phyloP scores from a whole-genome alignment of 1,284 basidiomycete species.

The Polyporus tsugae region DNA sequence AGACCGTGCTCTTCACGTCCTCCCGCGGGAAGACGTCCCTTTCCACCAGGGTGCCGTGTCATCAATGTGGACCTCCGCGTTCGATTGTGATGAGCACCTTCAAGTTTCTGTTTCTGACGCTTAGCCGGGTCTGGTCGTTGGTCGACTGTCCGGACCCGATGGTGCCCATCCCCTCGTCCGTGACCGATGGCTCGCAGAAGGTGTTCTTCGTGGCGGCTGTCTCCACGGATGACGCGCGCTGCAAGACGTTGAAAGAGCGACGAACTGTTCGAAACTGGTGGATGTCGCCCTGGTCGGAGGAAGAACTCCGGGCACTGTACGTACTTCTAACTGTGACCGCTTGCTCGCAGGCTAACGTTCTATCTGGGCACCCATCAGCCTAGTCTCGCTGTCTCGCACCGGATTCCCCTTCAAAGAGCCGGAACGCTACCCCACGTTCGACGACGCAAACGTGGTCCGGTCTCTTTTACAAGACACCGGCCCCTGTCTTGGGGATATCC shows the following conservation, averaged over 20 bases:
- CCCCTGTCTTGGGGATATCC: background rate
- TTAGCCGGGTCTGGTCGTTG: background rate
- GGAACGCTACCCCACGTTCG: background rate
- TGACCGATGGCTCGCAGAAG: background rate
- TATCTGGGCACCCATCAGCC: background rate
- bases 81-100: background rate
- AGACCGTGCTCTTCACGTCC: background rate
- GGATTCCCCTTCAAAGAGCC: background rate
- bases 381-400: background rate
- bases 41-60: background rate
- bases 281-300: background rate
- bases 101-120: background rate
- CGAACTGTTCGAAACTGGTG: background rate
- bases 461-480: background rate
- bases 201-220: background rate
- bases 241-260: background rate
- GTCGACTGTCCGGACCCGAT: background rate
- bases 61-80: background rate
- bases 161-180: background rate
- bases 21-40: background rate
- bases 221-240: background rate
- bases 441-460: background rate
- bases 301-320: background rate
- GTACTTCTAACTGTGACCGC: background rate
- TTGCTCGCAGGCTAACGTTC: background rate